These are phyloP conservation scores for Metschnikowia orientalis DNA, from an alignment of 805 yeast species.

Conservation along the genomic window DNA sequence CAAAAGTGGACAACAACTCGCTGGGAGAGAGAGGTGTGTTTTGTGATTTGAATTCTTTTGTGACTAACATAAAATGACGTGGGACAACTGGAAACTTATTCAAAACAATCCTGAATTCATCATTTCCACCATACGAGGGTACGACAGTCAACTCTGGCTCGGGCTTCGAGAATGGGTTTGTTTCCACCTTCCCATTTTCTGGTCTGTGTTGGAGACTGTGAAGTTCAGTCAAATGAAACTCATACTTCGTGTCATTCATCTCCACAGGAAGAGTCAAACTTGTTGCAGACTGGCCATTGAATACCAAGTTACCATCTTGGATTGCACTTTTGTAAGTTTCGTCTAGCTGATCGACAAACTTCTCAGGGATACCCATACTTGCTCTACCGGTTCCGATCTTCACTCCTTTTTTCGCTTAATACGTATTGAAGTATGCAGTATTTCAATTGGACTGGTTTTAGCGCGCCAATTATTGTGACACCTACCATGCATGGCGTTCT, in stretches of 20 bases:
- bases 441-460: too few relatives aligned
- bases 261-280: conserved; percentile 12
- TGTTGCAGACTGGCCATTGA: conserved; percentile 45
- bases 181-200: conserved; percentile 35
- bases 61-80: conserved; percentile 73
- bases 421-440: too few relatives aligned
- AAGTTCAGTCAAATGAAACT: conserved; percentile 30
- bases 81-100: conserved; percentile 86
- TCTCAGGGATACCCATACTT: conserved; percentile 27
- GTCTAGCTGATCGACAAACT: conserved; percentile 33
- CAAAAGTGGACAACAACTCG: conserved; percentile 61
- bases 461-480: too few relatives aligned
- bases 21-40: conserved; percentile 61
- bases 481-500: too few relatives aligned
- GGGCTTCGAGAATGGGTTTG: conserved; percentile 76
- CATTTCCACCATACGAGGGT: conserved; percentile 47
- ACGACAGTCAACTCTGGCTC: conserved; percentile 69
- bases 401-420: too few relatives aligned
- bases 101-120: conserved; percentile 57
- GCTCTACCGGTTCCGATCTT: too few relatives aligned
- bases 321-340: conserved; percentile 48
- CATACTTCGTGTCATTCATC: conserved; percentile 12
- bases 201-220: conserved; percentile 36
- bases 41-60: conserved; percentile 71
- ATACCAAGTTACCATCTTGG: conserved; percentile 42